A percentile compares a stretch with the other conserved stretches of the same genome.
Conservation (phyloP, 83 land plant species). For the Isoetes engelmannii region DNA sequence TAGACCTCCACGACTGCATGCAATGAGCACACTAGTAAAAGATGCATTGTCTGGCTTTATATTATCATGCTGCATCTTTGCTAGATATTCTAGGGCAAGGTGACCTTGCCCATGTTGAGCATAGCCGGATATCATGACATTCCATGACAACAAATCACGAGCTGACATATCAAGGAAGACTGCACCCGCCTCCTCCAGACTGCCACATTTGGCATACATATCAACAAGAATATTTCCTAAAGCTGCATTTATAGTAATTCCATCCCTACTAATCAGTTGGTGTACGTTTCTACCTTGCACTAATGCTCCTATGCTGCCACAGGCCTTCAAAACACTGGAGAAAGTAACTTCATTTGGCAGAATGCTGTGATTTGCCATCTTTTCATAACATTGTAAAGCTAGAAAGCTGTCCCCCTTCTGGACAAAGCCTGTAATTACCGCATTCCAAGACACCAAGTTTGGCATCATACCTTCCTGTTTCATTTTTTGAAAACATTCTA, state of each 20-base stretch:
- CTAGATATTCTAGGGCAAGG: conserved; percentile 1
- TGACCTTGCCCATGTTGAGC: background rate
- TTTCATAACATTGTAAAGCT: background rate
- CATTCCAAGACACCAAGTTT: background rate
- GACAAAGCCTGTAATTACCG: background rate
- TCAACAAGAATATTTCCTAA: conserved; percentile 3
- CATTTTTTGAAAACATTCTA: no score
- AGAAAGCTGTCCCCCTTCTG: background rate
- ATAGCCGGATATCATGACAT: background rate
- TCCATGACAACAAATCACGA: conserved; percentile 7
- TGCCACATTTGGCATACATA: conserved; percentile 15
- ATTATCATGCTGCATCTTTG: background rate
- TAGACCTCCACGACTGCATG: conserved; percentile 5
- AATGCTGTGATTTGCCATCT: background rate
- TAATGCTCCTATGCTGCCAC: background rate
- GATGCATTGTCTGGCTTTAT: background rate
- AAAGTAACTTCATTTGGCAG: background rate
- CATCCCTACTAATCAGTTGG: background rate
- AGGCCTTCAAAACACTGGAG: background rate
- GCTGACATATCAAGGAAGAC: background rate
- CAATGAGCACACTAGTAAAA: background rate
- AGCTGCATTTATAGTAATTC: background rate
- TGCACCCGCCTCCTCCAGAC: background rate
- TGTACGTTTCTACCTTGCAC: background rate
- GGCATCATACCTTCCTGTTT: background rate